A percentile compares a stretch with the other conserved stretches of the same genome.
These are phyloP conservation scores for Diaporthe sp. DNA, from an alignment of 2,329 filamentous ascomycete genomes.

Conservation along the genomic window DNA sequence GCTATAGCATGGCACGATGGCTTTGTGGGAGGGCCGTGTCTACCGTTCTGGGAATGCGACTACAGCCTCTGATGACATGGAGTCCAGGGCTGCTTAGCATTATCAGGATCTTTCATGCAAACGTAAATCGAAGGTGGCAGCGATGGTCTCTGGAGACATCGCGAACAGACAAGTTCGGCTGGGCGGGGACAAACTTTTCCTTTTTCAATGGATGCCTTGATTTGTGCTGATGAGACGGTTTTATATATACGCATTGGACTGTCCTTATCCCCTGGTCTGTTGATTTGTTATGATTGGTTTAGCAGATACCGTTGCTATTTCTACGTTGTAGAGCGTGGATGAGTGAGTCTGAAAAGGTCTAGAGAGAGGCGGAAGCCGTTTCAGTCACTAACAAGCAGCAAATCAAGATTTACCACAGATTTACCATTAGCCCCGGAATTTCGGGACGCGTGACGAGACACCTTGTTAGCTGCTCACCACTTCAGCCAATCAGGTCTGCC, in stretches of 20 bases:
- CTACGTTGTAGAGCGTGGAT: background rate
- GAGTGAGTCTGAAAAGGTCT: background rate
- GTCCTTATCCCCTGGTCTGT: no score
- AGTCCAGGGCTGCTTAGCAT: background rate
- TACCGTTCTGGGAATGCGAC: background rate
- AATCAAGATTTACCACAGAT: slow-evolving; percentile 22
- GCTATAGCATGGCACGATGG: background rate
- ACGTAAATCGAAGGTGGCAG: background rate
- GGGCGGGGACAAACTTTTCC: background rate
- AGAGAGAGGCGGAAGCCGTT: background rate
- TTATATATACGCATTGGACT: no score
- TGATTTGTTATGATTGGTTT: no score
- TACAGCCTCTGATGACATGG: background rate
- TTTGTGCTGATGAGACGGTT: background rate
- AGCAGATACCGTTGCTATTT: no score
- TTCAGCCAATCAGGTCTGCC: slow-evolving; percentile 22
- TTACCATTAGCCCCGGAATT: slow-evolving; percentile 34
- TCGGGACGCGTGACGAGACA: slow-evolving; percentile 25
- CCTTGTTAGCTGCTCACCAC: background rate
- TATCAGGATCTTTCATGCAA: background rate
- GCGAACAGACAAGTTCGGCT: background rate
- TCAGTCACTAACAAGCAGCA: background rate
- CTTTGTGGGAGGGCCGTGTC: background rate
- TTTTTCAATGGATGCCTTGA: background rate
- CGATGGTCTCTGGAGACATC: background rate